These are phyloP conservation scores for Hemileccinum rubropunctum DNA, from an alignment of 768 basidiomycete genomes.

Conservation along the genomic window DNA sequence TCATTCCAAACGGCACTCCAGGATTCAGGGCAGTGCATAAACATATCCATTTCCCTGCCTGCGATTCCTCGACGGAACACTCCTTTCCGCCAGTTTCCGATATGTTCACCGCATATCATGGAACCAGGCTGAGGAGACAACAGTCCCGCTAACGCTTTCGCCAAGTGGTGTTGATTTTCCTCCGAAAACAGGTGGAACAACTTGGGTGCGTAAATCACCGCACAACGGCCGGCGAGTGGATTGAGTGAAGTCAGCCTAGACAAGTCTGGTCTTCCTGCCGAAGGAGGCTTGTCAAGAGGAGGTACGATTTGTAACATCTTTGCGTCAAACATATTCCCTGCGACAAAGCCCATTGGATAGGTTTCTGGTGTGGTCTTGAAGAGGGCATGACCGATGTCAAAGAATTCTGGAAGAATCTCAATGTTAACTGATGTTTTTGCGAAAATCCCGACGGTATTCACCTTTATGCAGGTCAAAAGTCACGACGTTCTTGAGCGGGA, in stretches of 20 bases:
- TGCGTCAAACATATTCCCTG: constrained; percentile 54
- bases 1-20: constrained; percentile 40
- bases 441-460: constrained; percentile 3
- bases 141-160: constrained; percentile 26
- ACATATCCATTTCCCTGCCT: constrained; percentile 8
- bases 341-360: constrained; percentile 51
- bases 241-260: constrained; percentile 41
- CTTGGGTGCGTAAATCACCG: constrained; percentile 47
- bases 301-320: constrained; percentile 36
- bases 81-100: constrained; percentile 9
- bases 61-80: not conserved
- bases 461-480: constrained; percentile 40
- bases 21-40: constrained; percentile 30
- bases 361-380: constrained; percentile 53
- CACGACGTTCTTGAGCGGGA: constrained; percentile 37
- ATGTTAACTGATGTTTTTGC: not conserved
- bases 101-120: constrained; percentile 30
- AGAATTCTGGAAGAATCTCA: constrained; percentile 42
- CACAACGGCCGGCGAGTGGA: constrained; percentile 45
- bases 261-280: constrained; percentile 27
- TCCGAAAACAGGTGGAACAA: constrained; percentile 43
- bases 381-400: constrained; percentile 59
- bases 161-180: constrained; percentile 28
- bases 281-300: constrained; percentile 27
- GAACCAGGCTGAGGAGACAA: constrained; percentile 31